A percentile compares a stretch with the other conserved stretches of the same genome.
phyloP scores from a whole-genome alignment of 2,329 filamentous ascomycete species.

The Stagonosporopsis cucurbitacearum region DNA sequence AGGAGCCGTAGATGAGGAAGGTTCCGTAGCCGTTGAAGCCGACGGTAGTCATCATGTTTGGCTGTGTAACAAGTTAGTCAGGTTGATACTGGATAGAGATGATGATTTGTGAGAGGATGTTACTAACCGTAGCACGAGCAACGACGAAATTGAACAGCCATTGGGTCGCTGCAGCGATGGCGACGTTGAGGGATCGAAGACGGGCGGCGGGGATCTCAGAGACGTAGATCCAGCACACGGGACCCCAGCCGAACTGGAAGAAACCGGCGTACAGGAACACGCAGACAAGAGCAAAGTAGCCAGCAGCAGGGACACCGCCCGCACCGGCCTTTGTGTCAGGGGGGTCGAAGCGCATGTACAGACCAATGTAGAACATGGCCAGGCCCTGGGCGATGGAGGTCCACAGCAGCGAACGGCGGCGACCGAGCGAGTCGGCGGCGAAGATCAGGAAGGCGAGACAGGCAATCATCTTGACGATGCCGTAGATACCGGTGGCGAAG shows the following conservation, averaged over 20 bases:
- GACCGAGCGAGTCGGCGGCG: constrained; percentile 72
- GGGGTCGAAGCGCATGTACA: constrained; percentile 69
- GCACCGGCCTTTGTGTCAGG: constrained; percentile 50
- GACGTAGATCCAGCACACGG: constrained; percentile 75
- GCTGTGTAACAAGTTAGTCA: background rate
- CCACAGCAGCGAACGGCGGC: constrained; percentile 68
- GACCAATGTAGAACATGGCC: constrained; percentile 73
- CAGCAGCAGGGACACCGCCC: constrained; percentile 67
- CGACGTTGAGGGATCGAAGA: constrained; percentile 70
- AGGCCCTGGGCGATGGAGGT: constrained; percentile 67
- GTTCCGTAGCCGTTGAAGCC: constrained; percentile 61
- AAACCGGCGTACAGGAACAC: constrained; percentile 75
- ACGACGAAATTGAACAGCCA: constrained; percentile 80
- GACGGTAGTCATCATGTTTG: constrained; percentile 67
- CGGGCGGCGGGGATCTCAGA: constrained; percentile 73
- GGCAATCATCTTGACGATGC: constrained; percentile 71
- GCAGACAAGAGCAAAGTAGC: constrained; percentile 72
- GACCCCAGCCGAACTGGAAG: constrained; percentile 69
- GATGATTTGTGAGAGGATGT: background rate
- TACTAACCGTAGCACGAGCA: constrained; percentile 61
- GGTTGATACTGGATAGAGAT: background rate
- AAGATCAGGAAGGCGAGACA: constrained; percentile 71
- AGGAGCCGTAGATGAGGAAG: constrained; percentile 72
- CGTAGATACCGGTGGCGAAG: constrained; percentile 77
- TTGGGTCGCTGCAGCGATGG: constrained; percentile 66